These are phyloP conservation scores for Gossypium davidsonii DNA, from an alignment of 441 rosid species.

Conservation along the genomic window DNA sequence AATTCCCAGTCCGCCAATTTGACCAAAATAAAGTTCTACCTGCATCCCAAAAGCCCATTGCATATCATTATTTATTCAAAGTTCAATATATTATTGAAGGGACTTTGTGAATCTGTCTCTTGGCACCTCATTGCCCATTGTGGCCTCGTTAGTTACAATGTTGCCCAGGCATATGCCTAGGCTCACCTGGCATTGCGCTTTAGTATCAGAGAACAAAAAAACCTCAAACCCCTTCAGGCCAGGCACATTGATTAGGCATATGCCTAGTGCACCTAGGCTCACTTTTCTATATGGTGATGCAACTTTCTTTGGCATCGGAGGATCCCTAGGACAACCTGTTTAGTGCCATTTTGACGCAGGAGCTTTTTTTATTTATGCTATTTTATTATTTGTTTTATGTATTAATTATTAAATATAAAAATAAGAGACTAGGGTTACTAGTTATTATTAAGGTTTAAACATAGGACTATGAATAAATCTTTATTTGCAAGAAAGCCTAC, in stretches of 20 bases:
- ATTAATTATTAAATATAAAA: too few species aligned
- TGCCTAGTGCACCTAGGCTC: not conserved
- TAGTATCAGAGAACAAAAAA: not conserved
- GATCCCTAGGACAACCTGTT: not conserved
- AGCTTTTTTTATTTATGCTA: not conserved
- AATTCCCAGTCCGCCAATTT: conserved; percentile 37
- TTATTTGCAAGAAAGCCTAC: not conserved
- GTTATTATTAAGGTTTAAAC: not conserved
- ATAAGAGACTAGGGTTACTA: not conserved
- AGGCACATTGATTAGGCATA: not conserved
- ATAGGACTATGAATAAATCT: not conserved
- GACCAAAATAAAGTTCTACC: conserved; percentile 82
- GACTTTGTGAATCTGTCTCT: not conserved
- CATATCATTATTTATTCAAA: not conserved
- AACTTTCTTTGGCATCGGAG: not conserved
- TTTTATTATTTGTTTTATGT: too few species aligned
- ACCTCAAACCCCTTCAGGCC: not conserved
- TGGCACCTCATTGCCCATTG: not conserved
- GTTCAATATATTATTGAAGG: not conserved
- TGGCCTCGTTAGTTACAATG: not conserved
- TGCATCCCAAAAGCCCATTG: conserved; percentile 32
- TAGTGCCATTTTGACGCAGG: not conserved
- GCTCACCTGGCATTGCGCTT: not conserved
- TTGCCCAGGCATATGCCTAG: not conserved
- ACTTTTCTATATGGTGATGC: not conserved